A percentile compares a stretch with the other conserved stretches of the same genome.
Conservation (phyloP, 805 yeast genomes). For the Candida bentonensis region DNA sequence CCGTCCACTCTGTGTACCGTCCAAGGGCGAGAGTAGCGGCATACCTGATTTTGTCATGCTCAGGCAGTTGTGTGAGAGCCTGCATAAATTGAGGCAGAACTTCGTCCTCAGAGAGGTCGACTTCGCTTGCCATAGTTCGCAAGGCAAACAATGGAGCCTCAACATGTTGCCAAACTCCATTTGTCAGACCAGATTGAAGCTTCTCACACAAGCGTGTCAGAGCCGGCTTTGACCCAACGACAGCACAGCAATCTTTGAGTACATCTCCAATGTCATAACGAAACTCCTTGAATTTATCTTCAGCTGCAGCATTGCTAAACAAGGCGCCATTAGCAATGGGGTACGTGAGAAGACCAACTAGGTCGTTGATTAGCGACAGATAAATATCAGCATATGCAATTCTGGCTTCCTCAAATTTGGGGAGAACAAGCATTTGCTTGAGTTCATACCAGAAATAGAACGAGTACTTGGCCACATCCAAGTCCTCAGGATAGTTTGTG, state of each 20-base stretch:
- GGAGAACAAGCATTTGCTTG: constrained; percentile 54
- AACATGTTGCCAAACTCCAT: constrained; percentile 56
- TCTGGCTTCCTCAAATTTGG: constrained; percentile 41
- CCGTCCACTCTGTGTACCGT: constrained; percentile 93
- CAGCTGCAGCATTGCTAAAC: constrained; percentile 65
- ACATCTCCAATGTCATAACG: constrained; percentile 97
- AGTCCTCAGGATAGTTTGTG: constrained; percentile 61
- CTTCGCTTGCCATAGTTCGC: constrained; percentile 91
- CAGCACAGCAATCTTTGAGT: constrained; percentile 88
- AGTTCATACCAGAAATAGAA: constrained; percentile 85
- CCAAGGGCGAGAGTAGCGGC: constrained; percentile 90
- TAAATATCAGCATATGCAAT: constrained; percentile 40
- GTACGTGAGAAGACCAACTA: constrained; percentile 59
- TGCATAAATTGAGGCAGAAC: constrained; percentile 69
- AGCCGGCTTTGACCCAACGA: constrained; percentile 64
- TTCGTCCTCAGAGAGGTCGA: constrained; percentile 47
- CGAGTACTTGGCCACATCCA: constrained; percentile 80
- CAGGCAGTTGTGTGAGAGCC: constrained; percentile 55
- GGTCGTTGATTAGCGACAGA: constrained; percentile 40
- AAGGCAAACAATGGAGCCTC: constrained; percentile 85
- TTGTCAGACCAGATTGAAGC: background rate
- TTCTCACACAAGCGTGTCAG: constrained; percentile 28
- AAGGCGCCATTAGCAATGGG: constrained; percentile 39
- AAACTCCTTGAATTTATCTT: constrained; percentile 86
- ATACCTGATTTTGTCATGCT: constrained; percentile 74